Evolutionary conservation across 257 asterid species (phyloP), one percentile per base, ranked within the genome.

Genomic region (Fraxinus americana): DNA sequence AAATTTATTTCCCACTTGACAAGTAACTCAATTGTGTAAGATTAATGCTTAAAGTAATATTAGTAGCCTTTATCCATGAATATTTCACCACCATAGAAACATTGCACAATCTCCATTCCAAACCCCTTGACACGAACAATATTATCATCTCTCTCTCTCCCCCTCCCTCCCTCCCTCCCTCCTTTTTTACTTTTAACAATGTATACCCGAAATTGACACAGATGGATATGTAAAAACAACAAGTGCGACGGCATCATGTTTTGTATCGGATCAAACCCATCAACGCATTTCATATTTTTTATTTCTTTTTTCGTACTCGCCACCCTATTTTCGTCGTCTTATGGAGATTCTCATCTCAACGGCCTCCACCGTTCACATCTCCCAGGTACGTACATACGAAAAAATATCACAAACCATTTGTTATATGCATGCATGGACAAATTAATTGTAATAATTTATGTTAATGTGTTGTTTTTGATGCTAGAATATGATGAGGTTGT

Each of bases 281-380:
- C n/a, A 4, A 9, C 0, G 7, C 35, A 0, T 29, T 67, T 34
- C 73, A 23, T 73, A 35, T 57, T 52, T 72, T 41, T 71, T 32
- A 66, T 79, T 10, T 75, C 41, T n/a, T 21, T 59, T 74, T 63
- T 83, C 66, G 11, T 76, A 41, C 43, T 76, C 10, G 50, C 77
- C 0, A 19, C 68, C 71, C 13, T 50, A 1, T 66, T 59, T 74
- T 35, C 21, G 34, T 77, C 61, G n/a, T 67, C 78, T 17, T 34
- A 19, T 39, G 78, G 69, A 36, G 74, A 73, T 70, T 71, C 70
- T 48, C 48, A 43, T 71, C 38, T 27, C 57, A 17, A 27, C 38
- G n/a, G 14, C 38, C 45, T 61, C 35, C 78, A 43, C 70, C 57
- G 43, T 71, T 32, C 67, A 71, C n/a, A 13, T 27, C 0, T 67